Evolutionary conservation across 129 eudicot genomes (phyloP).

Genomic region (Logfia minima): DNA sequence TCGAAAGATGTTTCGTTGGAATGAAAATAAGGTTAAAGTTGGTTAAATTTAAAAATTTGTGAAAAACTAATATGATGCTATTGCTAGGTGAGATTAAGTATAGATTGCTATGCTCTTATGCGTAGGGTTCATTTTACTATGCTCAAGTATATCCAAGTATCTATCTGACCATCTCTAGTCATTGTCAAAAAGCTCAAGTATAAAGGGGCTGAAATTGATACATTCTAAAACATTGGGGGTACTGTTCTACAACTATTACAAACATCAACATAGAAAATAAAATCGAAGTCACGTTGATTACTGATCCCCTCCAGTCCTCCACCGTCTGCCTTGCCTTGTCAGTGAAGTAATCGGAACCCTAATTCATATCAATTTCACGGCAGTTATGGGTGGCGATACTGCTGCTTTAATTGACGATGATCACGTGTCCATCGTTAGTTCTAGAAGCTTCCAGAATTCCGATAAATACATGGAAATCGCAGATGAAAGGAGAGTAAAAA

Average conservation of each 20-base stretch:
- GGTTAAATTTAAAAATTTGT: too few relatives aligned
- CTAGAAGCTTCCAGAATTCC: background rate
- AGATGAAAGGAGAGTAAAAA: constrained; percentile 28
- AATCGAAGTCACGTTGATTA: background rate
- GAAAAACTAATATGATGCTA: too few relatives aligned
- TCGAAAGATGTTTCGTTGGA: too few relatives aligned
- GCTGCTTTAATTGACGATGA: constrained; percentile 33
- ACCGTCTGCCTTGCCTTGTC: constrained; percentile 15
- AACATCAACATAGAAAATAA: background rate
- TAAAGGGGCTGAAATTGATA: background rate
- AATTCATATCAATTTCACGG: background rate
- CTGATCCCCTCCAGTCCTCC: constrained; percentile 8
- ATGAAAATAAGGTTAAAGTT: too few relatives aligned
- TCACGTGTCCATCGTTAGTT: background rate
- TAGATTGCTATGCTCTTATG: too few relatives aligned
- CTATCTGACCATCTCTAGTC: too few relatives aligned
- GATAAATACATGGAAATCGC: constrained; percentile 19
- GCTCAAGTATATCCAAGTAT: too few relatives aligned
- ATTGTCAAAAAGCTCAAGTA: too few relatives aligned
- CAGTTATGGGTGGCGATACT: constrained; percentile 56
- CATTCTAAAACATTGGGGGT: background rate
- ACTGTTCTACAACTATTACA: background rate
- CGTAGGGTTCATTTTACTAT: too few relatives aligned
- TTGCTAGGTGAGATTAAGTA: too few relatives aligned
- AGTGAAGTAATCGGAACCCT: constrained; percentile 7